A percentile compares a stretch with the other conserved stretches of the same genome.
phyloP scores from a whole-genome alignment of 805 yeast species.

The Candida taoyuanica region DNA sequence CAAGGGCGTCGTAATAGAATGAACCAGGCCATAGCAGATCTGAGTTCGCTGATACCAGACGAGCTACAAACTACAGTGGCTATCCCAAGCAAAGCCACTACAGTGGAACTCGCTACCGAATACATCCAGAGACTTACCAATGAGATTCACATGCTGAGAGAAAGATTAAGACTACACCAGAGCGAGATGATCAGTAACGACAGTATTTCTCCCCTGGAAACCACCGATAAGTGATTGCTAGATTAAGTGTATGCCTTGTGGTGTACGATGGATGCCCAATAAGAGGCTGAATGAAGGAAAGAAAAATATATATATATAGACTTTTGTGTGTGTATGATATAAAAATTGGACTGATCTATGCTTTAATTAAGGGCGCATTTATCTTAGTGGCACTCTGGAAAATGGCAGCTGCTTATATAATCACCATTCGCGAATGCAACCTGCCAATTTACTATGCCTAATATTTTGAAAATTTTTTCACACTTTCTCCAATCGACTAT shows the following conservation, averaged over 20 bases:
- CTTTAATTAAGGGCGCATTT: no score
- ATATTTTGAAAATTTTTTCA: constrained; percentile 4
- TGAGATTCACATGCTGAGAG: constrained; percentile 28
- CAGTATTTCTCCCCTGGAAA: constrained; percentile 28
- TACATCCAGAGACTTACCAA: constrained; percentile 51
- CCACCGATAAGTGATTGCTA: no score
- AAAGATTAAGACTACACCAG: constrained; percentile 11
- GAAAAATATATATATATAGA: no score
- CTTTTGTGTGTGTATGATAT: no score
- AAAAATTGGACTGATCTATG: no score
- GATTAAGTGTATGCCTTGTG: no score
- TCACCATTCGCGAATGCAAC: no score
- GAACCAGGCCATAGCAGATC: constrained; percentile 78
- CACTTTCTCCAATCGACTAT: not conserved
- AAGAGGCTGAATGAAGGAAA: no score
- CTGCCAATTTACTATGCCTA: no score
- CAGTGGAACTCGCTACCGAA: constrained; percentile 81
- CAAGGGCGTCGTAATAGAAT: constrained; percentile 93
- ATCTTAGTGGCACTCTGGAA: no score
- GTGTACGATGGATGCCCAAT: no score
- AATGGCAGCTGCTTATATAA: no score
- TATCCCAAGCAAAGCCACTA: constrained; percentile 88
- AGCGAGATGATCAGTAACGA: constrained; percentile 23
- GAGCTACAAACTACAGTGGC: constrained; percentile 44
- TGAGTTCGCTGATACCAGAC: constrained; percentile 65